These are phyloP conservation scores for Colletotrichum limetticola DNA, from an alignment of 2,329 filamentous ascomycete species.

Conservation along the genomic window DNA sequence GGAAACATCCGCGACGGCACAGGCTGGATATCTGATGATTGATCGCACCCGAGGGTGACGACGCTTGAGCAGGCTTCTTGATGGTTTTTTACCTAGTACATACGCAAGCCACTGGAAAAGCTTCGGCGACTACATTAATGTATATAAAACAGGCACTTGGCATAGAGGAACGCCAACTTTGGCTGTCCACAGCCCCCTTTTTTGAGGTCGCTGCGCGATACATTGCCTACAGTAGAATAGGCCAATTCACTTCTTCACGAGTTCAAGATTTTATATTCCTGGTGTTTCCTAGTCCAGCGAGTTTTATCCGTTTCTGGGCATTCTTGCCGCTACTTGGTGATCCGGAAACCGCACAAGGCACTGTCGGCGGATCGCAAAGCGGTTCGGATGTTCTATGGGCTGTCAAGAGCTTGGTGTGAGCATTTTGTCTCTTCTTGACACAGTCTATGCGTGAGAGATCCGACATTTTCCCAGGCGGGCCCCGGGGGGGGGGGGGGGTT, in stretches of 20 bases:
- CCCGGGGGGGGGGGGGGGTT: background rate
- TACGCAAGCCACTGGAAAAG: background rate
- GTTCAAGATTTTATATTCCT: background rate
- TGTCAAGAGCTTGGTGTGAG: slow-evolving; percentile 3
- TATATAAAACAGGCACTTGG: slow-evolving; percentile 21
- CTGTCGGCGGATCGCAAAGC: background rate
- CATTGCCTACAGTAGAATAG: background rate
- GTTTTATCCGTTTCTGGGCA: background rate
- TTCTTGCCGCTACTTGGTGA: background rate
- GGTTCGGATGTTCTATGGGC: background rate
- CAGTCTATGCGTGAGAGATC: slow-evolving; percentile 22
- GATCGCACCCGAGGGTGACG: background rate
- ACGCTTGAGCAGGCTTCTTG: background rate
- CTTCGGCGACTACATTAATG: slow-evolving; percentile 13
- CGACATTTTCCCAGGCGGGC: background rate
- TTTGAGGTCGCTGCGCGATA: slow-evolving; percentile 5
- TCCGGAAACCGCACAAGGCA: background rate
- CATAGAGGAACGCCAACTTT: background rate
- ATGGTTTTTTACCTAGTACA: background rate
- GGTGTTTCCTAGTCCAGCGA: background rate
- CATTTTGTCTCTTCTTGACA: slow-evolving; percentile 14
- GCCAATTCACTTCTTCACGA: slow-evolving; percentile 19
- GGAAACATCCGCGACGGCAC: slow-evolving; percentile 12
- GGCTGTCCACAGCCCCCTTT: background rate
- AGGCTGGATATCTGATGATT: slow-evolving; percentile 26